Percentiles rank a stretch among this genome's conserved stretches.
Conservation (phyloP, 1,284 basidiomycete genomes). For the Acaromyces ingoldii region DNA sequence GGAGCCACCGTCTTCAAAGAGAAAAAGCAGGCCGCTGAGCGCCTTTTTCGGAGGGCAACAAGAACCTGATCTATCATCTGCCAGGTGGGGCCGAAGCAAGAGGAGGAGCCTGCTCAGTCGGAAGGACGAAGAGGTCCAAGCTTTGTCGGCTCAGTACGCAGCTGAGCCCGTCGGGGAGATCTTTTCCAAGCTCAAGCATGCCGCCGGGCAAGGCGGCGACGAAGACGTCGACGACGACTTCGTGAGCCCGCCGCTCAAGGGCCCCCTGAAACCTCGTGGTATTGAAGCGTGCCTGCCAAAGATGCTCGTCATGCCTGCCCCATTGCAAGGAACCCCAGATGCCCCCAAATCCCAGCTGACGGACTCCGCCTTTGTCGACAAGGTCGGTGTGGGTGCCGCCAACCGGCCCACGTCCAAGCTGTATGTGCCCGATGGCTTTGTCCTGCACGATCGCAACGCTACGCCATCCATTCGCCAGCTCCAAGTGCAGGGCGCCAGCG, state of each 20-base stretch:
- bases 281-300: slow-evolving; percentile 26
- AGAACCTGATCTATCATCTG: slow-evolving; percentile 10
- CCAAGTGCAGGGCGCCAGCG: slow-evolving; percentile 30
- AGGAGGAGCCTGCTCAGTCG: slow-evolving; percentile 1
- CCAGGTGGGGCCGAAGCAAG: slow-evolving; percentile 11
- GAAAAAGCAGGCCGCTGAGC: not conserved
- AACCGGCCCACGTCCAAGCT: slow-evolving; percentile 23
- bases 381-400: not conserved
- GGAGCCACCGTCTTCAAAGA: not conserved
- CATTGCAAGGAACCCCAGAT: slow-evolving; percentile 28
- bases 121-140: not conserved
- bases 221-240: slow-evolving; percentile 35
- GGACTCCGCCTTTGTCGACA: not conserved
- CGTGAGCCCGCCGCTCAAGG: slow-evolving; percentile 30
- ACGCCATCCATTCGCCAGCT: slow-evolving; percentile 32
- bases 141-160: too few species aligned
- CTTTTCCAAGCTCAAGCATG: not conserved
- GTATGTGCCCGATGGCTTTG: slow-evolving; percentile 40
- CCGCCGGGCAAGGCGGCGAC: not conserved
- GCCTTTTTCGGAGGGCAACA: not conserved
- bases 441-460: slow-evolving; percentile 29
- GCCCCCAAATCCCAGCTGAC: slow-evolving; percentile 26
- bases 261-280: slow-evolving; percentile 34
- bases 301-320: slow-evolving; percentile 32
- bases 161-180: slow-evolving; percentile 9